Base-by-base conservation (phyloP, 148 eudicot species). In the Heliosperma pusillum region DNA sequence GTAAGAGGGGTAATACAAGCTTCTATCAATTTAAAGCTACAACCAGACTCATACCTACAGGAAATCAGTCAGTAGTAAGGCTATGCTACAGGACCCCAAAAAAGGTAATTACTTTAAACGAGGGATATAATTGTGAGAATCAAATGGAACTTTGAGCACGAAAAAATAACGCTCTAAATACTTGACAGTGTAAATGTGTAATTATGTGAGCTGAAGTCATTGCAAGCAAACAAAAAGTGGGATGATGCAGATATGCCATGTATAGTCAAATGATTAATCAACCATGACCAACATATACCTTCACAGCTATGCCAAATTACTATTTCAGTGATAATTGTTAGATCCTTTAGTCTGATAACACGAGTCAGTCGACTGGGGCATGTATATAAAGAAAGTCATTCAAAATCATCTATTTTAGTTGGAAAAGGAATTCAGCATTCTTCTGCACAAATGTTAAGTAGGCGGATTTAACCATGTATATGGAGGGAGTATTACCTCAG, bases 251-350 rank as follows among this genome's bases (percentile, higher is more conserved):
- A 21, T 58, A 19, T 57, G 21, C 16, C 69, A 50, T 59, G 25
- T 59, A 50, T 59, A 57, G 30, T 47, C 61, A 73, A 68, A 68
- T 67, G 78, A 52, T 52, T 59, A 29, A 66, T 69, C 26, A 33
- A 62, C 71, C 74, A 50, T 29, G 75, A 36, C 69, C 33, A 44
- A 26, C 45, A 59, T 56, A 17, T 67, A 64, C 25, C 58, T 42
- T 67, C 52, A 74, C 70, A 15, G 42, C 26, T 24, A 25, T 5
- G 33, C 1, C 53, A 17, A 24, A 20, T 50, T 11, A 70, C 52
- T 50, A 68, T 53, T 47, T 30, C 50, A 74, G 20, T n/a, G 7
- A 22, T 7, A 44, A 62, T 42, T 66, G 74, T 20, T 63, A 72
- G 26, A 7, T 72, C 62, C 55, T 72, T 77, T 47, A 50, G 30